Conservation (phyloP, 345 rosid genomes). For the Noccaea caerulescens region DNA sequence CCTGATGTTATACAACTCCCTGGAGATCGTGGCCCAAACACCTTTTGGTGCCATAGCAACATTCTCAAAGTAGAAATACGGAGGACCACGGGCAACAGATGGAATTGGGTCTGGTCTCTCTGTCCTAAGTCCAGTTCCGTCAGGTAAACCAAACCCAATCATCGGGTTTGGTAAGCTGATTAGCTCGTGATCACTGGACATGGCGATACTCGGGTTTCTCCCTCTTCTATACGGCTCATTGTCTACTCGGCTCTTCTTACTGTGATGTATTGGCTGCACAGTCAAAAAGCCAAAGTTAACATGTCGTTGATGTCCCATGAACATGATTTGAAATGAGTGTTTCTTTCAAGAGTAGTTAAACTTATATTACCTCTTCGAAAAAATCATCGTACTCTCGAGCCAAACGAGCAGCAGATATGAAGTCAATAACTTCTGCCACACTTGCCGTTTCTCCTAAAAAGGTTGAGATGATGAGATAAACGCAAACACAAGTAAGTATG, state of each 20-base stretch:
- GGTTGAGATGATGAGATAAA: neutral
- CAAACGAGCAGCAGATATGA: slow-evolving; percentile 43
- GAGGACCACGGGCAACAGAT: slow-evolving; percentile 22
- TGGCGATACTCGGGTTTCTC: neutral
- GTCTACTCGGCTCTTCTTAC: slow-evolving; percentile 20
- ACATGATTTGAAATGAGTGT: neutral
- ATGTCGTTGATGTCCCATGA: neutral
- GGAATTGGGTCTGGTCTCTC: slow-evolving; percentile 32
- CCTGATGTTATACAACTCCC: slow-evolving; percentile 28
- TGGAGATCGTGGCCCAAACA: slow-evolving; percentile 41
- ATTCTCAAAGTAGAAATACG: slow-evolving; percentile 46
- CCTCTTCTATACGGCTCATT: neutral
- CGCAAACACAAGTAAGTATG: neutral
- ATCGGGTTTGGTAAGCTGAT: slow-evolving; percentile 39
- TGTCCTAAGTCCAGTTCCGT: neutral
- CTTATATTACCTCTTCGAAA: slow-evolving; percentile 10
- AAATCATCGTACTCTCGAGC: slow-evolving; percentile 26
- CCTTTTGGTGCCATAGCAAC: slow-evolving; percentile 43
- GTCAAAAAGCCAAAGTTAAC: neutral
- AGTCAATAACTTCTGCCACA: slow-evolving; percentile 36
- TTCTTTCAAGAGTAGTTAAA: neutral
- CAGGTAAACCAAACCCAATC: slow-evolving; percentile 46
- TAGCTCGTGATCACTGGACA: neutral
- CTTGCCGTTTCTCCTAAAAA: slow-evolving; percentile 28
- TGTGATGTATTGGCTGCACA: slow-evolving; percentile 15